Evolutionary conservation across 202 grass and related monocot genomes (phyloP), one percentile per base, ranked within the genome.

Genomic region (Sporobolus alterniflorus): DNA sequence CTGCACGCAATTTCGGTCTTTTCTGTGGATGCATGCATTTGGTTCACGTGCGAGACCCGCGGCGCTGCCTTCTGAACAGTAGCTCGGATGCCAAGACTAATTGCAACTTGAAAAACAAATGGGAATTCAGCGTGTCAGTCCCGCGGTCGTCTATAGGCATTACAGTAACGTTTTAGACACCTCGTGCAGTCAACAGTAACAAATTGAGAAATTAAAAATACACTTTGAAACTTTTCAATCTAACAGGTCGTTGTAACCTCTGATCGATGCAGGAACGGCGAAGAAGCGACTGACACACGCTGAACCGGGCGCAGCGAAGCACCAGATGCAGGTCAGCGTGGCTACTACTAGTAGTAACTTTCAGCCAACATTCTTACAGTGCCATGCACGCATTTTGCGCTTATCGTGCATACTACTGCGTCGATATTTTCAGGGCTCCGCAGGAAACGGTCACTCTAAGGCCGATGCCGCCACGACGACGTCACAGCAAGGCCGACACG

Each of bases 261-360:
- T 73, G 88, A 81, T 76, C 56, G 82, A 80, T 84, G 86, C 80
- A 89, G 86, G 80, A 74, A 86, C 71, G 86, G 76, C 14, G 36
- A 78, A 13, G 33, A 47, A 55, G 80, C 25, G 87, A 32, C 44
- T 62, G 80, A 24, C 22, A 64, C 67, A 82, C 29, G 56, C 71
- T 68, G 71, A 60, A 61, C 11, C 81, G 63, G 61, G 49, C 4
- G 78, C 33, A 25, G 43, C 9, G 24, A 47, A 50, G 48, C 11
- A 52, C 16, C 57, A 81, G 49, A 34, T 32, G 66, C 83, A 72
- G 83, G 82, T 77, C 77, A 85, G 87, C 26, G 31, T 21, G 7
- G 20, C 3, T n/a, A 11, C 11, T 16, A 46, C n/a, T 24, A 34
- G 22, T n/a, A n/a, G n/a, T n/a, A n/a, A n/a, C 31, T 65, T 65